Evolutionary conservation across 129 eudicot genomes (phyloP), one percentile per base, ranked within the genome.

Genomic region (Helianthus tuberosus): DNA sequence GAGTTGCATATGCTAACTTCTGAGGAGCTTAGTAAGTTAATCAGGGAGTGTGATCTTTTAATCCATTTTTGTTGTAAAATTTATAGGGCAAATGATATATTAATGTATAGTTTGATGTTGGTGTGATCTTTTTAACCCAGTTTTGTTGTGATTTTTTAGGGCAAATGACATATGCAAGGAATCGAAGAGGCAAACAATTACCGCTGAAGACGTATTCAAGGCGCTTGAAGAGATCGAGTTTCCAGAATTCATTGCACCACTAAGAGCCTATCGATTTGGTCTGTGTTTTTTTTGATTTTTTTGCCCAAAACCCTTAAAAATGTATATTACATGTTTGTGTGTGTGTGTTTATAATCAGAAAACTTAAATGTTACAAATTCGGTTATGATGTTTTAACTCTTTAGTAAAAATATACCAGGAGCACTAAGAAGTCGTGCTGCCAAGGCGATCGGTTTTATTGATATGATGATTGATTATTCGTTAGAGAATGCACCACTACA

Each of bases 211-310:
- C 71, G 99, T 94, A 65, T 85, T 94, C 44, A 88, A 86, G 71
- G 99, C 99, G 5, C 88, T 94, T 11, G 97, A 94, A 64, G 98
- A 94, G 77, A 94, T 94, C 9, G 98, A 94, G 77, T 94, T 94
- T 79, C 73, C 89, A 23, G 97, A 94, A 75, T 81, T 90, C 48
- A 70, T 88, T 77, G 93, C 72, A 27, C 87, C 98, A 38, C 89
- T 94, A 55, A 86, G 85, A 76, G 81, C 81, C 53, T 81, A 20
- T 20, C 23, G 23, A 20, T 20, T 20, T 20, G 23, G 23, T 20
- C 23, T 0, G 23, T 20, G 23, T 20, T 20, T 20, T 20, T 20
- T 20, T 20, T n/a, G 23, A 20, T 20, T 20, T 20, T 20, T 20
- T 20, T 20, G 23, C 23, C 23, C 23, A 20, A 20, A 20, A 20